These are phyloP conservation scores for Epichloe gansuensis DNA, from an alignment of 2,329 filamentous ascomycete species.

Conservation along the genomic window DNA sequence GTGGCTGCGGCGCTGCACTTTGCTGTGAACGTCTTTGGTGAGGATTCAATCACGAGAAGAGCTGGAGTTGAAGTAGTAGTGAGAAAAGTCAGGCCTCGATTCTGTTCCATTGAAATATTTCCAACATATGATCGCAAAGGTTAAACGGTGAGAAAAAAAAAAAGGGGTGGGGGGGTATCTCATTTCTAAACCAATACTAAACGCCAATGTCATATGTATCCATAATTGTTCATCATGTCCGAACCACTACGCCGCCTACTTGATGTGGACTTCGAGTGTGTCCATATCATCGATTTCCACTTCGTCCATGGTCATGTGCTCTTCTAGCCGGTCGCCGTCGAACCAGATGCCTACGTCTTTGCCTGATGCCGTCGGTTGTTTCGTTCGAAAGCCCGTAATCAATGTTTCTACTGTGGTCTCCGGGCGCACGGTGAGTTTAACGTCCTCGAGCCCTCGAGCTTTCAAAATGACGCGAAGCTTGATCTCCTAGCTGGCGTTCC, in stretches of 20 bases:
- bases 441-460: constrained; percentile 35
- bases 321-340: constrained; percentile 61
- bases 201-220: background rate
- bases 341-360: constrained; percentile 52
- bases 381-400: constrained; percentile 46
- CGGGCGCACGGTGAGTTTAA: constrained; percentile 38
- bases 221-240: background rate
- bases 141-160: background rate
- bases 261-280: constrained; percentile 58
- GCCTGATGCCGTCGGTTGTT: constrained; percentile 36
- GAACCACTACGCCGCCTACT: background rate
- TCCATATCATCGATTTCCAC: constrained; percentile 67
- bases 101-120: background rate
- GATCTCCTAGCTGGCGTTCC: constrained; percentile 15
- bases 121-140: background rate
- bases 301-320: constrained; percentile 46
- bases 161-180: background rate
- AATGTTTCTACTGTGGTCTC: constrained; percentile 52
- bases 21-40: background rate
- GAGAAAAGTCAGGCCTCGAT: background rate
- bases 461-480: constrained; percentile 42
- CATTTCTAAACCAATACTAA: background rate
- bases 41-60: background rate
- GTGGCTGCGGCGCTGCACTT: background rate
- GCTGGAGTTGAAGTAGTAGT: background rate